These are phyloP conservation scores for Suillus lakei DNA, from an alignment of 768 basidiomycete genomes.

Conservation along the genomic window DNA sequence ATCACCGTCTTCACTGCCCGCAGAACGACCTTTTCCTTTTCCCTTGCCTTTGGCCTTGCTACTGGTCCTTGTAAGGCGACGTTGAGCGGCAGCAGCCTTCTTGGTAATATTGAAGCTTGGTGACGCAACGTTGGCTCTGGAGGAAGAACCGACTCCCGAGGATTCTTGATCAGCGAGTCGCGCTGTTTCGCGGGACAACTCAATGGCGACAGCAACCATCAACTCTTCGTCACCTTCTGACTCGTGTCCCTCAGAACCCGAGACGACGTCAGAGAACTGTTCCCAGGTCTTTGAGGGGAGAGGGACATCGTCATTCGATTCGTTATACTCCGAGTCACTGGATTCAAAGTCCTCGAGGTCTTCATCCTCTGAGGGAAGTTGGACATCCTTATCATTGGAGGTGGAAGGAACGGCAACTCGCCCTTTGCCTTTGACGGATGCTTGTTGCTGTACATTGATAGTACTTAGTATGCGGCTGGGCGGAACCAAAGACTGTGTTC, in stretches of 20 bases:
- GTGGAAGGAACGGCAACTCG: conserved; percentile 32
- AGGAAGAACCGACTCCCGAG: conserved; percentile 36
- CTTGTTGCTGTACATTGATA: conserved; percentile 11
- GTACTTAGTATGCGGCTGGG: conserved; percentile 21
- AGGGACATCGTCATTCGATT: conserved; percentile 28
- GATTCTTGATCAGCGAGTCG: conserved; percentile 32
- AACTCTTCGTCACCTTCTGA: conserved; percentile 34
- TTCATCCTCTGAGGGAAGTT: conserved; percentile 39
- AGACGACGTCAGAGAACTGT: conserved; percentile 19
- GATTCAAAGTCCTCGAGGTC: conserved; percentile 54
- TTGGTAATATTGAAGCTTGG: conserved; percentile 43
- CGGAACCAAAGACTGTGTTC: conserved; percentile 12
- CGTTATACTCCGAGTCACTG: conserved; percentile 64
- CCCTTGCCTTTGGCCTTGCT: conserved; percentile 28
- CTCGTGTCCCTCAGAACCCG: conserved; percentile 38
- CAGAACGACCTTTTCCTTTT: conserved; percentile 20
- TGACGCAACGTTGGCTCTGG: conserved; percentile 15
- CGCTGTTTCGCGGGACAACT: conserved; percentile 52
- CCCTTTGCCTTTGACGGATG: conserved; percentile 30
- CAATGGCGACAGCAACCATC: conserved; percentile 63
- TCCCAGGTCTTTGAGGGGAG: neutral
- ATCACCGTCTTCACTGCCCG: conserved; percentile 21
- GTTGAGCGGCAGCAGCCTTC: conserved; percentile 57
- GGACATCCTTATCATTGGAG: conserved; percentile 34
- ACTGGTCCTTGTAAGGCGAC: conserved; percentile 39